These are phyloP conservation scores for Choanephora cucurbitarum DNA, from an alignment of 371 early-diverging fungal species.

Conservation along the genomic window DNA sequence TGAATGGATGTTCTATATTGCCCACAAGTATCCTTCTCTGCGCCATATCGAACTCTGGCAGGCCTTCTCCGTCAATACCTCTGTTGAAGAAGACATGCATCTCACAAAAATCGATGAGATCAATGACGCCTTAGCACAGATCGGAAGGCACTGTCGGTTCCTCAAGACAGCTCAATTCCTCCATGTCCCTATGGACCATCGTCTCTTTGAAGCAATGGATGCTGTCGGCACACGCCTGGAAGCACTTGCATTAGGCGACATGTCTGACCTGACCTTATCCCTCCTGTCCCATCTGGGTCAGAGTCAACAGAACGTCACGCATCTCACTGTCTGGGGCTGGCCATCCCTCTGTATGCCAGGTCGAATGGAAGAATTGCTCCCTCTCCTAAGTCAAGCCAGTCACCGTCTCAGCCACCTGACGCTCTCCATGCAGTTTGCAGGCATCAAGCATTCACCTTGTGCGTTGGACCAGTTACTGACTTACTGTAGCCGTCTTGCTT, in stretches of 20 bases:
- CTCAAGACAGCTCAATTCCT: constrained; percentile 13
- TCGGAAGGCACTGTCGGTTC: constrained; percentile 1
- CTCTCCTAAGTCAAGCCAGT: constrained; percentile 11
- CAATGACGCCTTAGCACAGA: constrained; percentile 9
- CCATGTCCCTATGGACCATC: constrained; percentile 13
- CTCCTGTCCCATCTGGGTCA: constrained; percentile 6
- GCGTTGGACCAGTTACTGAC: constrained; percentile 10
- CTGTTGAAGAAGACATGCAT: neutral
- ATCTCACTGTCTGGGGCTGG: constrained; percentile 28
- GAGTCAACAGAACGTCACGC: constrained; percentile 15
- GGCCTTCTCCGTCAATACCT: constrained; percentile 11
- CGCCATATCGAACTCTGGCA: constrained; percentile 13
- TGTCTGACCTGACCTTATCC: constrained; percentile 19
- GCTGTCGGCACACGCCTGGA: constrained; percentile 8
- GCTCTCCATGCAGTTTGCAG: constrained; percentile 24
- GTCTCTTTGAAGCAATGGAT: constrained; percentile 18
- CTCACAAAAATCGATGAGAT: neutral
- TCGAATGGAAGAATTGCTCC: constrained; percentile 15
- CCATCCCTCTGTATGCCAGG: constrained; percentile 19
- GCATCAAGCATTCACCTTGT: constrained; percentile 16
- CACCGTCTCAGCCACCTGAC: constrained; percentile 5
- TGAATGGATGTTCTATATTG: constrained; percentile 21
- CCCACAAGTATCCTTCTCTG: constrained; percentile 10
- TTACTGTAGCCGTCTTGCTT: neutral
- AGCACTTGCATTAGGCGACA: constrained; percentile 15